Conservation (phyloP, 2,329 filamentous ascomycete genomes). For the Phoma sp. region DNA sequence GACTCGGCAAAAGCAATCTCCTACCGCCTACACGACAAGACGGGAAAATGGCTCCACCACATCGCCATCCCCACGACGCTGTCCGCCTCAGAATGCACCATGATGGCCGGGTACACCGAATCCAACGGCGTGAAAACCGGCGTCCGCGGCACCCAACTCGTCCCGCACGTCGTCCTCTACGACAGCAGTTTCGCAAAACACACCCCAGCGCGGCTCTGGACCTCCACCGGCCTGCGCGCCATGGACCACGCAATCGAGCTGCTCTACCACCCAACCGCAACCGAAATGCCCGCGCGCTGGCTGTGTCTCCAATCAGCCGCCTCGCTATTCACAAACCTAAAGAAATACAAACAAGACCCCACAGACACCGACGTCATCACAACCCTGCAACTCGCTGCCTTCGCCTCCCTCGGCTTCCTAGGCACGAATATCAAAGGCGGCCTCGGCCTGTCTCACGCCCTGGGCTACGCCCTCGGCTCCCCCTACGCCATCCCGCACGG, state of each 20-base stretch:
- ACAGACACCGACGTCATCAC: slow-evolving; percentile 58
- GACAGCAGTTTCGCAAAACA: slow-evolving; percentile 59
- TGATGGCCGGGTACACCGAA: slow-evolving; percentile 59
- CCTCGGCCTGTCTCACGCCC: slow-evolving; percentile 55
- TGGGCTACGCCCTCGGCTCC: slow-evolving; percentile 61
- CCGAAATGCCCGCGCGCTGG: slow-evolving; percentile 59
- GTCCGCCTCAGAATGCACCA: slow-evolving; percentile 62
- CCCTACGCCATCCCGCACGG: slow-evolving; percentile 65
- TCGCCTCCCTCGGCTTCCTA: slow-evolving; percentile 58
- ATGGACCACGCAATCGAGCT: slow-evolving; percentile 64
- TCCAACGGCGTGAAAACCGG: slow-evolving; percentile 58
- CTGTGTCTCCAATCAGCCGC: slow-evolving; percentile 54
- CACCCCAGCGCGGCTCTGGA: slow-evolving; percentile 58
- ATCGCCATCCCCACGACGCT: slow-evolving; percentile 51
- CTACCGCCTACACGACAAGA: slow-evolving; percentile 44
- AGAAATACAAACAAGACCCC: slow-evolving; percentile 54
- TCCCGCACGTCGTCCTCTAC: slow-evolving; percentile 59
- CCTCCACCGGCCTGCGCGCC: slow-evolving; percentile 60
- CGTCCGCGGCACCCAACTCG: slow-evolving; percentile 52
- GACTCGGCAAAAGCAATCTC: slow-evolving; percentile 53
- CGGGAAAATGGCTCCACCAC: slow-evolving; percentile 45
- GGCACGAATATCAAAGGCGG: slow-evolving; percentile 59
- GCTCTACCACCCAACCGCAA: slow-evolving; percentile 59
- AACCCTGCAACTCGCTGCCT: slow-evolving; percentile 60
- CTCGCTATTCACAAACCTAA: slow-evolving; percentile 57